Percentiles rank a stretch among this genome's conserved stretches.
These are phyloP conservation scores for Scheffersomyces parashehatae DNA, from an alignment of 1,139 yeast species.

Conservation along the genomic window DNA sequence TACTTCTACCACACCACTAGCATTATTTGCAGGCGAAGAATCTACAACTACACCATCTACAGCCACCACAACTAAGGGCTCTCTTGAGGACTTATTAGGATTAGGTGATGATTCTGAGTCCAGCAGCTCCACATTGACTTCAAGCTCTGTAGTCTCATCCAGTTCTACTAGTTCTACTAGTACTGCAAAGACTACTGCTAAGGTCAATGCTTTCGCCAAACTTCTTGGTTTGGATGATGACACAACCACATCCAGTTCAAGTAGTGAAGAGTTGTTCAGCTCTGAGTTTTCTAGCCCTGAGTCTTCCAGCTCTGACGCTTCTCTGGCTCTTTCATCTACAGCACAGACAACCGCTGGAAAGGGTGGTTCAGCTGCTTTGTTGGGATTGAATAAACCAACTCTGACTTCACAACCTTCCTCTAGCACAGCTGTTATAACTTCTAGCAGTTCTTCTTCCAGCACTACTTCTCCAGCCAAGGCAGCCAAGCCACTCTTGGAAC, in stretches of 20 bases:
- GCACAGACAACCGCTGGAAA: too few species aligned
- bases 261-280: too few species aligned
- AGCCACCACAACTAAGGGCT: not conserved
- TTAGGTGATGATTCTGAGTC: not conserved
- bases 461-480: not conserved
- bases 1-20: constrained; percentile 1
- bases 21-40: constrained; percentile 3
- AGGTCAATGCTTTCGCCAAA: not conserved
- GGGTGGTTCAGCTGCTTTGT: too few species aligned
- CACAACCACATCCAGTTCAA: too few species aligned
- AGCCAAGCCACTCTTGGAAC: not conserved
- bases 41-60: constrained; percentile 1
- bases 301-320: too few species aligned
- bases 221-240: too few species aligned
- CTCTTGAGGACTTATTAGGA: not conserved
- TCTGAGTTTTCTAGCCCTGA: too few species aligned
- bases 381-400: too few species aligned
- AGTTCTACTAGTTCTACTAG: not conserved
- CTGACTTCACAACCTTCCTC: too few species aligned
- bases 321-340: too few species aligned
- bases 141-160: not conserved
- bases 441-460: not conserved
- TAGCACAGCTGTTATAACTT: not conserved
- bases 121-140: too few species aligned
- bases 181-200: not conserved